Conservation (phyloP, 1,139 yeast species). For the Debaryomyces psychrophilus region DNA sequence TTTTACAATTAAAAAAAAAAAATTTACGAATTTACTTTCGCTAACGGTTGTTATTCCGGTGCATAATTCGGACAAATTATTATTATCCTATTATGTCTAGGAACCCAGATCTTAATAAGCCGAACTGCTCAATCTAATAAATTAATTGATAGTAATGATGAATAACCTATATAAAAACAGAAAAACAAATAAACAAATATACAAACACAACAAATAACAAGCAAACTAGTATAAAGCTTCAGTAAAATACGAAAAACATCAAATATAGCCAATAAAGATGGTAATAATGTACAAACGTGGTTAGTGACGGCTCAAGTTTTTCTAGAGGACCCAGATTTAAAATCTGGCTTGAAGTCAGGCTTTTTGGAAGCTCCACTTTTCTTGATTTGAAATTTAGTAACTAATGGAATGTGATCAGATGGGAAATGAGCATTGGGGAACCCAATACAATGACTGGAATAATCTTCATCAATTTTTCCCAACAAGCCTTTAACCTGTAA, state of each 20-base stretch:
- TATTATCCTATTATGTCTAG: background rate
- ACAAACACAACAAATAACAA: constrained; percentile 6
- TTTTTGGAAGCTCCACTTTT: constrained; percentile 40
- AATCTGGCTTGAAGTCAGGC: constrained; percentile 40
- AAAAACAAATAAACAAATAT: constrained; percentile 2
- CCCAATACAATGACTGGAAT: constrained; percentile 78
- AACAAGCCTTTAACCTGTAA: constrained; percentile 83
- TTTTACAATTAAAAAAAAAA: background rate
- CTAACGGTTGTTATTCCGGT: constrained; percentile 1
- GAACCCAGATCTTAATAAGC: background rate
- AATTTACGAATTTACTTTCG: background rate
- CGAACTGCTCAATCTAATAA: constrained; percentile 1
- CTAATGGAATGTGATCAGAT: constrained; percentile 88
- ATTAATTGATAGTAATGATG: constrained; percentile 6
- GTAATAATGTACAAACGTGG: constrained; percentile 8
- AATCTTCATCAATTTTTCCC: constrained; percentile 81
- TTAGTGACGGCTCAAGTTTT: constrained; percentile 38
- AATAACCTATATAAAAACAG: constrained; percentile 5
- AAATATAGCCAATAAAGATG: constrained; percentile 6
- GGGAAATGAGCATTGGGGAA: constrained; percentile 95
- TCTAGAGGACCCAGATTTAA: constrained; percentile 52
- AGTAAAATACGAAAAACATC: background rate
- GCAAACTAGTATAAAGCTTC: constrained; percentile 1
- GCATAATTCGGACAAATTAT: constrained; percentile 2
- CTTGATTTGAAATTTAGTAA: constrained; percentile 74